Base-by-base conservation (phyloP, 1,284 basidiomycete species). In the Golubevia pallescens region DNA sequence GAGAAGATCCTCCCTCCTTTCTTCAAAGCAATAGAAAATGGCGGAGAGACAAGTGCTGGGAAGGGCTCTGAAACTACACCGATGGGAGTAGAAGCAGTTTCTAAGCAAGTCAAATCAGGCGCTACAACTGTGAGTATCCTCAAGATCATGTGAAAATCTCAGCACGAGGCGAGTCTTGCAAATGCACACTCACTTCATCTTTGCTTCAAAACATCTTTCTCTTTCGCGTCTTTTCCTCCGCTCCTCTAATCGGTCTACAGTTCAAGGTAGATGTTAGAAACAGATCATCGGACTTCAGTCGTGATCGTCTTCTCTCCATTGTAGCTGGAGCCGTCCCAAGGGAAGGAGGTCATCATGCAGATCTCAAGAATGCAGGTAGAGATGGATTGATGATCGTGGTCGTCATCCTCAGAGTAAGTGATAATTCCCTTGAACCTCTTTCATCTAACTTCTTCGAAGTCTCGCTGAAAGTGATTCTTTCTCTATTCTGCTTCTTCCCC, bases 211-310 rank as follows among this genome's bases (percentile, higher is more conserved):
- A 75, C 78, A 2, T n/a, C n/a, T n/a, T n/a, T n/a, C n/a, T n/a
- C n/a, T n/a, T n/a, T n/a, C n/a, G n/a, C n/a, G n/a, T n/a, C n/a
- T n/a, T n/a, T n/a, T n/a, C n/a, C n/a, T n/a, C n/a, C n/a, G n/a
- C n/a, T n/a, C n/a, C n/a, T n/a, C 66, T 77, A 14, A 81, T 81
- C 57, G 73, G 77, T 16, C 67, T 70, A 1, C 77, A 81, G 42
- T 63, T 61, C 57, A 71, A 38, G 34, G 10, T 38, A 4, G 34
- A 38, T 38, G 34, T 38, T 5, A 38, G 34, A 10, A 38, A 38
- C 3, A 38, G 34, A 38, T 38, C 34, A 5, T 38, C 34, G 5
- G 34, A 66, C 20, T 57, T 81, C 13, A 72, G 72, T 21, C 70
- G 79, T 16, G 69, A 71, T 52, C 57, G 65, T 20, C 66, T 81